A percentile compares a stretch with the other conserved stretches of the same genome.
Evolutionary conservation across 169 alveolate genomes (phyloP).

Genomic region (Miamiensis avidus): DNA sequence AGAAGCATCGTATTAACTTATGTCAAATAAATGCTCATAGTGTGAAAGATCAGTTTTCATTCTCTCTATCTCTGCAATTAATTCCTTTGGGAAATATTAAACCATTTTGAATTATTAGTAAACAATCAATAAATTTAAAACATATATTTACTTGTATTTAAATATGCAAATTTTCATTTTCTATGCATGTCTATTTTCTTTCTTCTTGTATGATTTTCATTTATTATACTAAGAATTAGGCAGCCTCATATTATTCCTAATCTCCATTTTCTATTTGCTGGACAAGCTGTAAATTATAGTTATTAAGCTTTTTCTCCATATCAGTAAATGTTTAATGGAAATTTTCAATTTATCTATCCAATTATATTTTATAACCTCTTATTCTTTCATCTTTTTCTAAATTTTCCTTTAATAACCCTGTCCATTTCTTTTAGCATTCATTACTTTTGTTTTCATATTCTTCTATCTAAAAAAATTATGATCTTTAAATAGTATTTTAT

Average conservation of each 20-base stretch:
- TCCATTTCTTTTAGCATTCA: conserved; percentile 19
- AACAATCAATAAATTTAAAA: too few species aligned
- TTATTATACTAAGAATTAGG: conserved; percentile 23
- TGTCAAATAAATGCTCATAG: neutral
- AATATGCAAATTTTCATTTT: conserved; percentile 19
- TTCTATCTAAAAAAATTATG: neutral
- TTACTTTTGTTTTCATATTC: conserved; percentile 28
- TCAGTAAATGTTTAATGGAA: neutral
- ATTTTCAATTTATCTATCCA: conserved; percentile 8
- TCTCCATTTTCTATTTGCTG: conserved; percentile 3
- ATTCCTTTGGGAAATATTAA: neutral
- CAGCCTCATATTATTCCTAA: conserved; percentile 2
- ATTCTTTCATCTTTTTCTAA: conserved; percentile 27
- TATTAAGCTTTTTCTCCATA: conserved; percentile 9
- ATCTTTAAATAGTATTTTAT: too few species aligned
- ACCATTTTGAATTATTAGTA: too few species aligned
- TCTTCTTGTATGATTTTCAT: conserved; percentile 6
- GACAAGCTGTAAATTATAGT: conserved; percentile 1
- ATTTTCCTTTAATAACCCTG: conserved; percentile 5
- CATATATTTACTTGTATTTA: conserved; percentile 1
- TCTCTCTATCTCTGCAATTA: conserved; percentile 19
- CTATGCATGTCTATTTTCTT: conserved; percentile 6
- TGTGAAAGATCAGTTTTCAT: neutral
- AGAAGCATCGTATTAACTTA: conserved; percentile 11
- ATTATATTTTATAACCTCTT: conserved; percentile 10